Conservation (phyloP, 2,329 filamentous ascomycete genomes). For the Aurifilum marmelostoma region DNA sequence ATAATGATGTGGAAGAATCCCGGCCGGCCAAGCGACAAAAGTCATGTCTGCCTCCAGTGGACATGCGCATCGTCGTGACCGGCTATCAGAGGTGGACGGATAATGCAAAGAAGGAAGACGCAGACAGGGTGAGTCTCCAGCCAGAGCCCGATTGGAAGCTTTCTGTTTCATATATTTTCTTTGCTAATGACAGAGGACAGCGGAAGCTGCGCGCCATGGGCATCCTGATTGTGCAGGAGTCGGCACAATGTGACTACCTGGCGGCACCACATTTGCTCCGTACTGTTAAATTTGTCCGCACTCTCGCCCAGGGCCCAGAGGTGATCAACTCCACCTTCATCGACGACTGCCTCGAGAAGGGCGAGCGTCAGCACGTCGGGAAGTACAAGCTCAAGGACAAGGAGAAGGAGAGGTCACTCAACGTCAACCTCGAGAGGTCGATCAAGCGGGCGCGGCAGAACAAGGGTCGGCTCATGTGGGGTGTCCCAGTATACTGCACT, state of each 20-base stretch:
- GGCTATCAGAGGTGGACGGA: conserved; percentile 82
- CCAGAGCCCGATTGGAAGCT: conserved; percentile 29
- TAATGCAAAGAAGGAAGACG: conserved; percentile 72
- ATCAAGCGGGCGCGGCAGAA: conserved; percentile 74
- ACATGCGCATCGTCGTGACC: conserved; percentile 79
- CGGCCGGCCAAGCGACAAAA: conserved; percentile 66
- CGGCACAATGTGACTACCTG: conserved; percentile 78
- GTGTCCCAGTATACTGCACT: conserved; percentile 83
- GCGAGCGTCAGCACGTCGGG: conserved; percentile 64
- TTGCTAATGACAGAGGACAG: conserved; percentile 48
- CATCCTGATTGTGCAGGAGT: conserved; percentile 77
- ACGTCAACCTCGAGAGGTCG: conserved; percentile 69
- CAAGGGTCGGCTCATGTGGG: conserved; percentile 73
- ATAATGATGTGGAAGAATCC: conserved; percentile 50
- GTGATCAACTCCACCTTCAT: conserved; percentile 81
- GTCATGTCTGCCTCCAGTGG: conserved; percentile 64
- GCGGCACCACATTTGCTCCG: conserved; percentile 85
- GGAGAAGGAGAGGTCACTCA: conserved; percentile 72
- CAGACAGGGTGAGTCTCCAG: conserved; percentile 69
- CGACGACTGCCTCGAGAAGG: conserved; percentile 72
- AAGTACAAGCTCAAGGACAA: conserved; percentile 72
- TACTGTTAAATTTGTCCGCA: conserved; percentile 91
- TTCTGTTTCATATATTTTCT: neutral
- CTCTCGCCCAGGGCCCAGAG: conserved; percentile 77
- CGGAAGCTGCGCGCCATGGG: conserved; percentile 81